A percentile compares a stretch with the other conserved stretches of the same genome.
Evolutionary conservation across 176 grass and related monocot species (phyloP).

Genomic region (Paspalum vaginatum): DNA sequence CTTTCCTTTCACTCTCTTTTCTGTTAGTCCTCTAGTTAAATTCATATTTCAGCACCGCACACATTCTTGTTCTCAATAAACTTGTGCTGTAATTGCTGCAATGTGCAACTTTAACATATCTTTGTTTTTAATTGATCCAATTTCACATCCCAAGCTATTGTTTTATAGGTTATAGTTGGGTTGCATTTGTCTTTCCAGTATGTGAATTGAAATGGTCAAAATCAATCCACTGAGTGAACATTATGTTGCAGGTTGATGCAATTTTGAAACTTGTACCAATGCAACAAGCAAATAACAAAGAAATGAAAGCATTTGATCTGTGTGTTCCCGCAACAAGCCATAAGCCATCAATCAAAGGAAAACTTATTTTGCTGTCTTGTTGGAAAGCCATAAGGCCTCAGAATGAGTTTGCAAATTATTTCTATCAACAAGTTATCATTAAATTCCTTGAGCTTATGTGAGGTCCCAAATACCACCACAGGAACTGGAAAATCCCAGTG

Average conservation of each 20-base stretch:
- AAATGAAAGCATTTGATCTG: background rate
- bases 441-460: conserved; percentile 13
- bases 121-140: conserved; percentile 11
- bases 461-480: background rate
- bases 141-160: background rate
- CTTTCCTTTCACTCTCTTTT: background rate
- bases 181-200: background rate
- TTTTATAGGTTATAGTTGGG: conserved; percentile 2
- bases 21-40: conserved; percentile 17
- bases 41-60: background rate
- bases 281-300: conserved; percentile 2
- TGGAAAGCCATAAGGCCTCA: background rate
- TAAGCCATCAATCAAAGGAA: background rate
- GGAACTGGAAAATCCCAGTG: background rate
- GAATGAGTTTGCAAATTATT: background rate
- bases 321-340: background rate
- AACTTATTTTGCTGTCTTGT: background rate
- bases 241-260: background rate
- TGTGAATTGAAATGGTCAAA: conserved; percentile 14
- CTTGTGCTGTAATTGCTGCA: background rate
- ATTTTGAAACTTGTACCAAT: background rate
- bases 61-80: conserved; percentile 18
- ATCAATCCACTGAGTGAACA: background rate
- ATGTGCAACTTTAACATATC: background rate
- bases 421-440: conserved; percentile 19